Conservation (phyloP, 2,329 filamentous ascomycete species). For the Cladosporium phlei region DNA sequence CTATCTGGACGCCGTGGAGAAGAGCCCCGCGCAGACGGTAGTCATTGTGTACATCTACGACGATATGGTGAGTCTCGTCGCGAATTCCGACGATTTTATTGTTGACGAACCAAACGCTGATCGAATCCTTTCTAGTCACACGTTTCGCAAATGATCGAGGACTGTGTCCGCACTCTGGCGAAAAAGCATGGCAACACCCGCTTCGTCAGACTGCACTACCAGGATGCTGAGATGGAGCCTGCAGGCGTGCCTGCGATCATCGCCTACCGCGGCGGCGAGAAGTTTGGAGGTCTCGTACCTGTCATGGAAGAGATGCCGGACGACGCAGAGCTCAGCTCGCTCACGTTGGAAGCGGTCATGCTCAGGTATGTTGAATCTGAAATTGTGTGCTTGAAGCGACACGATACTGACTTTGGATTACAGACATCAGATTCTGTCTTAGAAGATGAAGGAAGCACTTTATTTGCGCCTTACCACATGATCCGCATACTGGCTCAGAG, state of each 20-base stretch:
- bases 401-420: not conserved
- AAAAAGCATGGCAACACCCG: slow-evolving; percentile 64
- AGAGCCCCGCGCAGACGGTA: slow-evolving; percentile 70
- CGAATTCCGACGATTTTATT: not conserved
- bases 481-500: too few relatives aligned
- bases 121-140: slow-evolving; percentile 64
- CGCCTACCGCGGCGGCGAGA: slow-evolving; percentile 82
- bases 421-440: slow-evolving; percentile 15
- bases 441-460: too few relatives aligned
- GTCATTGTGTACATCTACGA: slow-evolving; percentile 95
- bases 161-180: slow-evolving; percentile 71
- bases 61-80: slow-evolving; percentile 59
- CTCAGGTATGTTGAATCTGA: slow-evolving; percentile 44
- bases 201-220: slow-evolving; percentile 87
- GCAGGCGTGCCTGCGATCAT: slow-evolving; percentile 82
- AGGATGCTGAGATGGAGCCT: slow-evolving; percentile 90
- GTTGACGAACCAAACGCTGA: too few relatives aligned
- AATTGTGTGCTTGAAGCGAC: not conserved
- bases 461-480: too few relatives aligned
- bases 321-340: slow-evolving; percentile 46
- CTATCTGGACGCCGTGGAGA: slow-evolving; percentile 95
- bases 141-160: slow-evolving; percentile 73
- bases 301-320: slow-evolving; percentile 78
- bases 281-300: slow-evolving; percentile 85
- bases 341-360: slow-evolving; percentile 54